Evolutionary conservation across 805 yeast species (phyloP).

Genomic region (Wickerhamomyces bisporus): DNA sequence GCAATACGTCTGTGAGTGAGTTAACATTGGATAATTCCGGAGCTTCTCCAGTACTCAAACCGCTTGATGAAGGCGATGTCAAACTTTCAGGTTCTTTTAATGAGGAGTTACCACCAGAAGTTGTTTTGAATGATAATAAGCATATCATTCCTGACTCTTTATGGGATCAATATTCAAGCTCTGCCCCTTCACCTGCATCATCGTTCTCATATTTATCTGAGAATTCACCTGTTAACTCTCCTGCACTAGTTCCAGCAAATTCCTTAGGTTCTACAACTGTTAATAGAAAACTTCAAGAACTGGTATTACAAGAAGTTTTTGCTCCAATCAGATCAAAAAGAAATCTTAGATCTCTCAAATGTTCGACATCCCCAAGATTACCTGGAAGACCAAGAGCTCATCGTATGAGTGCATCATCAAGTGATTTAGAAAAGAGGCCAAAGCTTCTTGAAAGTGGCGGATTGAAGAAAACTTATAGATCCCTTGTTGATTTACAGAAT

Average conservation of each 20-base stretch:
- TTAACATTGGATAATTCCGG: conserved; percentile 8
- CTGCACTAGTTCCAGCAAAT: conserved; percentile 10
- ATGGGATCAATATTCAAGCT: conserved; percentile 55
- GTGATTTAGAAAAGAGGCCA: conserved; percentile 21
- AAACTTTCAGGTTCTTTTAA: conserved; percentile 19
- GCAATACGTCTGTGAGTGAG: conserved; percentile 13
- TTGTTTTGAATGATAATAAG: conserved; percentile 83
- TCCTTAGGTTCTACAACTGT: conserved; percentile 58
- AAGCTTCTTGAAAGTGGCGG: conserved; percentile 3
- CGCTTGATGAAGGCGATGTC: conserved; percentile 13
- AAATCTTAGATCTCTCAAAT: conserved; percentile 6
- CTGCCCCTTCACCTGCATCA: conserved; percentile 36
- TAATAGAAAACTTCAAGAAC: conserved; percentile 65
- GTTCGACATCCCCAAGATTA: conserved; percentile 18
- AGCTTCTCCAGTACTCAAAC: conserved; percentile 11
- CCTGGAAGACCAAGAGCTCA: conserved; percentile 10
- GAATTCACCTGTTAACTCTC: conserved; percentile 23
- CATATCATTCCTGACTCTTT: conserved; percentile 86
- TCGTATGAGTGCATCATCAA: conserved; percentile 20
- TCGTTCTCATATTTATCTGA: conserved; percentile 31
- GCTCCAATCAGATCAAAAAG: conserved; percentile 32
- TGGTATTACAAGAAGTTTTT: conserved; percentile 70
- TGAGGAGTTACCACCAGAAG: conserved; percentile 58
- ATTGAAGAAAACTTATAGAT: conserved; percentile 18
- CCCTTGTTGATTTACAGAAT: conserved; percentile 21